Evolutionary conservation across 257 asterid species (phyloP), one percentile per base, ranked within the genome.

Genomic region (Solanum acaule): DNA sequence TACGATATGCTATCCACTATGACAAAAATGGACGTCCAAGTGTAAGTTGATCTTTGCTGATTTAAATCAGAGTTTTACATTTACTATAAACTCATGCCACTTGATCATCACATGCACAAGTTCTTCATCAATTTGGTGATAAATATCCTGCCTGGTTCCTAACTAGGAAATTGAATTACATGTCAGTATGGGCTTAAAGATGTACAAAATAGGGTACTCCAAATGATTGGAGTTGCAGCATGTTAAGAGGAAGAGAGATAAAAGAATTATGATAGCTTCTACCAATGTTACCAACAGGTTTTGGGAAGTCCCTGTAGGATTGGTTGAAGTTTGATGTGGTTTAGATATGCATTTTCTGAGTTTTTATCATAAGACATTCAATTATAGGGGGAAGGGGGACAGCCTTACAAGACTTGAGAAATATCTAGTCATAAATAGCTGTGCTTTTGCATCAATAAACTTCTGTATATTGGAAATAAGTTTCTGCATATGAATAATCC

Each of bases 11-110:
- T 61, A 88, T 94, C 87, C 98, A 95, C 93, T 94, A 86, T 38
- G 96, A 93, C 93, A 94, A 91, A 92, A 90, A 90, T 93, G 98
- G 98, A 14, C 95, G 92, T 49, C 93, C 97, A 75, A 93, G 94
- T 93, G 98, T 95, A 92, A 94, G 98, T 92, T 49, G 77, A 27
- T 81, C 38, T 81, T 20, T 1, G 11, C 86, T 15, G 27, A 81
- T 81, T 81, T 16, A 10, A 16, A 46, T 18, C 29, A 16, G 13
- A 46, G 42, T 46, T 29, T 20, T 81, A 6, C 18, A 6, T 18
- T 10, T 44, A 46, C 18, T 29, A n/a, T 81, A 8, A 72, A 81
- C 20, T 46, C 29, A 18, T 18, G 38, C 40, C 22, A 18, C 42
- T 18, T 29, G 10, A 3, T 81, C 61, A 46, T 81, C 68, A 81